Evolutionary conservation across 2,329 filamentous ascomycete species (phyloP), one percentile per base, ranked within the genome.

Genomic region (Gaeumannomyces sp.): DNA sequence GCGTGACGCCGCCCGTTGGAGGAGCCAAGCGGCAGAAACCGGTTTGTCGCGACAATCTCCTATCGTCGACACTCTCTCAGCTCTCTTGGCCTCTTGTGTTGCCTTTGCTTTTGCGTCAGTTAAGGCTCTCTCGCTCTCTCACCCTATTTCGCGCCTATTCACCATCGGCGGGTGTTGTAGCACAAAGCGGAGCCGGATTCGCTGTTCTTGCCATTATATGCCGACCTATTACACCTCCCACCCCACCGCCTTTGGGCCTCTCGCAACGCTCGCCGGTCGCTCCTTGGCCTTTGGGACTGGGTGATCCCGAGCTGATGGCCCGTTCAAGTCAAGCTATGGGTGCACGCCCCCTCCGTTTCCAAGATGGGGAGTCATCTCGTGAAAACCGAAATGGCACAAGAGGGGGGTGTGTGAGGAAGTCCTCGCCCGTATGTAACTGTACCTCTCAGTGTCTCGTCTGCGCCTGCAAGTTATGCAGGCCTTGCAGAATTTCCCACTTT

Each of bases 191-290:
- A 53, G 22, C n/a, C 45, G 22, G 14, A 3, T 33, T 59, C 60
- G 33, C 60, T 28, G 27, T 19, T 45, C 38, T 61, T 35, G 60
- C 45, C 60, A 61, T 53, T 53, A 62, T 62, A 56, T 56, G 35
- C 45, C 45, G 45, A 53, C 45, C 45, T n/a, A 53, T 53, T 53
- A 53, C 45, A n/a, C 45, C 45, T n/a, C 45, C 45, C 38, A 7
- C 38, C 38, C 38, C 38, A 45, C 38, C 45, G 8, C 16, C 45
- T 22, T 25, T 53, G 22, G 4, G 45, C 45, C 22, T 2, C 22
- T n/a, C 6, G 33, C 33, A 2, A 14, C 10, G 33, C 33, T 35
- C 33, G 33, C 4, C 33, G 33, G 33, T 10, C 33, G 33, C 33
- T 35, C 33, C 10, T 35, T 14, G 8, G 33, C 13, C 8, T 2